phyloP scores from a whole-genome alignment of 129 eudicot species.

The Artemisia annua region DNA sequence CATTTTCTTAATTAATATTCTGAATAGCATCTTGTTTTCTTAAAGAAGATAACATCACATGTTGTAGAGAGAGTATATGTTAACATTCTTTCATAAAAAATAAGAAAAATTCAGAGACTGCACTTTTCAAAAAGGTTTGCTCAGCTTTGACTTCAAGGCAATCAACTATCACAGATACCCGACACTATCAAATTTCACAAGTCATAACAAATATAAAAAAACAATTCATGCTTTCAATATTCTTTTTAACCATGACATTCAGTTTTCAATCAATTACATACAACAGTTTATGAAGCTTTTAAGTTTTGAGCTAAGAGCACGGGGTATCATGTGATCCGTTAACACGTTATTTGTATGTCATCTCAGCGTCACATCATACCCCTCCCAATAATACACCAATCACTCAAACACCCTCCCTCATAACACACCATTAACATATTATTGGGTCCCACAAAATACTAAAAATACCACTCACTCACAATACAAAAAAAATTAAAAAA shows the following conservation, averaged over 20 bases:
- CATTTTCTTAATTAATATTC: neutral
- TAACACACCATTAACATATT: too few relatives aligned
- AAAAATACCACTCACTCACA: too few relatives aligned
- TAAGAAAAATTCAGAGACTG: constrained; percentile 3
- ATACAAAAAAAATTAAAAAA: too few relatives aligned
- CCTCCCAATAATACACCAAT: too few relatives aligned
- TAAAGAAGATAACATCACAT: neutral
- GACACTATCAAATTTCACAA: constrained; percentile 20
- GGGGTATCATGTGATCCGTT: too few relatives aligned
- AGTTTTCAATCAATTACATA: constrained; percentile 1
- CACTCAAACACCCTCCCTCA: too few relatives aligned
- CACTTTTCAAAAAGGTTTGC: constrained; percentile 23
- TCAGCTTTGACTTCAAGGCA: constrained; percentile 27
- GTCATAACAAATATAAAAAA: constrained; percentile 3
- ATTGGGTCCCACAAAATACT: too few relatives aligned
- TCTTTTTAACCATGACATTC: neutral
- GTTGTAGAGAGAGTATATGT: neutral
- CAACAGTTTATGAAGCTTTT: too few relatives aligned
- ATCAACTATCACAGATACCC: constrained; percentile 19
- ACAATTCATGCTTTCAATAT: constrained; percentile 12
- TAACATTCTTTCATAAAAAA: neutral
- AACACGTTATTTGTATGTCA: too few relatives aligned
- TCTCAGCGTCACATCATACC: too few relatives aligned
- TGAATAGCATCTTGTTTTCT: neutral
- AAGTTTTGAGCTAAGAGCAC: too few relatives aligned